Evolutionary conservation across 495 filamentous ascomycete genomes (phyloP), one percentile per base, ranked within the genome.

Genomic region (Xylaria longipes): DNA sequence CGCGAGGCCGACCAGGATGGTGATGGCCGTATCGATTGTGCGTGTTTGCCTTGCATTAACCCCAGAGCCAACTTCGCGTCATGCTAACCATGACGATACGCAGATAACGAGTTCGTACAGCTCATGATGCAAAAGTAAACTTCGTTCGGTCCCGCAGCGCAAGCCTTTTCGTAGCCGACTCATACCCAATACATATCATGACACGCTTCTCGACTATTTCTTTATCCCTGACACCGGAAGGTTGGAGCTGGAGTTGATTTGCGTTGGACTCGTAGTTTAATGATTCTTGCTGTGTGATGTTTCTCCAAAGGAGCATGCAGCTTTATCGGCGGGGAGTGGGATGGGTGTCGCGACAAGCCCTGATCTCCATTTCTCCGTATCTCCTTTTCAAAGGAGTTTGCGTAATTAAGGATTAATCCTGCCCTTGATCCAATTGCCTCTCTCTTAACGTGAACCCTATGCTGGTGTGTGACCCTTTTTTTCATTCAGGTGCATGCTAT

Each of bases 81-180:
- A 67, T 61, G 63, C 85, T 89, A 76, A 89, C 77, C 11, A 1
- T 45, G 15, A 25, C 67, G 20, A 22, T 29, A 25, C 43, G 48
- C 80, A 99, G 96, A 99, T 86, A 98, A 99, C 88, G 96, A 99
- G 86, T 99, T 99, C 82, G 96, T 99, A 76, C 96, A 99, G 87
- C 91, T 99, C 80, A 99, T 99, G 96, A 98, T 99, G 95, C 96
- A 99, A 90, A 99, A 99, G 88, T 98, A 93, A 88, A 74, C 39
- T 54, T 63, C 33, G 62, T 71, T 69, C 64, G 72, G 73, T 69
- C 17, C 63, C 17, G 68, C 57, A 66, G 65, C 65, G 56, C 75
- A 39, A 74, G 68, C 71, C 41, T 73, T 74, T 54, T 57, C 66
- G 33, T 70, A 71, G 65, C 71, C 72, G 71, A 73, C 57, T 68